Evolutionary conservation across 2,329 filamentous ascomycete species (phyloP).

Genomic region (Oidium heveae): DNA sequence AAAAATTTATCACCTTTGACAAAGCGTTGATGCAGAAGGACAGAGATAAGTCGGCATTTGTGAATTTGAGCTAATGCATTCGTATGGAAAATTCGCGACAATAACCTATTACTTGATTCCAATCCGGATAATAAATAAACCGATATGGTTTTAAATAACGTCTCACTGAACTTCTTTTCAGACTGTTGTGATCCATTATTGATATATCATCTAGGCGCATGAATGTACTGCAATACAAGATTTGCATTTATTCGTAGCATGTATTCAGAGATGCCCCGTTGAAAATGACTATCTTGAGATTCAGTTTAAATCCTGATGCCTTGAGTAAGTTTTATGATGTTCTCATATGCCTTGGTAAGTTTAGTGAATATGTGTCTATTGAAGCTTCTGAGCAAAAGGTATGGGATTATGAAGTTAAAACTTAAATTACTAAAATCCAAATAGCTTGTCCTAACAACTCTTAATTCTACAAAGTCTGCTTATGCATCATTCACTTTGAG

Average conservation of each 20-base stretch:
- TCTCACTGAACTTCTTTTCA: no score
- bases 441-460: slow-evolving; percentile 45
- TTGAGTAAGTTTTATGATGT: slow-evolving; percentile 46
- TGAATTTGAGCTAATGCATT: no score
- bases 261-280: background rate
- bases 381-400: slow-evolving; percentile 20
- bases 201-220: background rate
- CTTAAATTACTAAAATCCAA: slow-evolving; percentile 1
- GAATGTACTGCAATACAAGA: background rate
- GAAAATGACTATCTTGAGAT: slow-evolving; percentile 39
- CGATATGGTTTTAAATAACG: no score
- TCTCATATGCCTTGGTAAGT: slow-evolving; percentile 50
- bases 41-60: no score
- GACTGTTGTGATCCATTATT: no score
- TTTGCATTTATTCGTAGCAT: background rate
- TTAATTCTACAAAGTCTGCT: slow-evolving; percentile 60
- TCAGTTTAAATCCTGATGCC: slow-evolving; percentile 49
- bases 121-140: no score
- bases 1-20: no score
- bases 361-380: slow-evolving; percentile 54
- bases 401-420: background rate
- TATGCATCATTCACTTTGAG: slow-evolving; percentile 50
- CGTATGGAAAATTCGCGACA: no score
- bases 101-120: no score
- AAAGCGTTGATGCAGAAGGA: no score